Percentiles rank a stretch among this genome's conserved stretches.
These are phyloP conservation scores for Backusella psychrophila DNA, from an alignment of 192 early-diverging fungal genomes.

Conservation along the genomic window DNA sequence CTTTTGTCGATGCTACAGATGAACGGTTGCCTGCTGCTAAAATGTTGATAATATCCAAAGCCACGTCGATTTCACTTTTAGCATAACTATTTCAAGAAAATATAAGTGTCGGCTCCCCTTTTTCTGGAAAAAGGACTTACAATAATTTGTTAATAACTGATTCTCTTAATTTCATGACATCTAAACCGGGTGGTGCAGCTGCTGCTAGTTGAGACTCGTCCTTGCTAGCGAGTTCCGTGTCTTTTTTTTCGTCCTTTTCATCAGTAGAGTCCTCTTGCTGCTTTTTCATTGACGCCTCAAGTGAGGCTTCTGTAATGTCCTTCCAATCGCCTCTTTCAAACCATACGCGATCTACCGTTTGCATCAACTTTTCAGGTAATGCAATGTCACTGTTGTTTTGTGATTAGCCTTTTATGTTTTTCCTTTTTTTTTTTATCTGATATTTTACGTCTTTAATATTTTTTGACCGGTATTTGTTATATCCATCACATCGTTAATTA, in stretches of 20 bases:
- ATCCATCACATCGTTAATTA: conserved; percentile 21
- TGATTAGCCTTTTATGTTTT: neutral
- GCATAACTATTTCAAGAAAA: conserved; percentile 23
- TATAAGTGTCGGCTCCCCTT: neutral
- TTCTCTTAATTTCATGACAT: conserved; percentile 29
- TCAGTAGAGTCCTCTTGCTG: neutral
- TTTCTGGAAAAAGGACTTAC: conserved; percentile 5
- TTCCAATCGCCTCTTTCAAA: conserved; percentile 38
- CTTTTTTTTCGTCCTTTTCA: neutral
- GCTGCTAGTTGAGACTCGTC: neutral
- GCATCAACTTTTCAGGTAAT: conserved; percentile 33
- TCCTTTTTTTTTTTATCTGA: neutral
- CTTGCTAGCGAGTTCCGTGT: neutral
- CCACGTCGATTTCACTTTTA: conserved; percentile 41
- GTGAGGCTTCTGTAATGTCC: conserved; percentile 24
- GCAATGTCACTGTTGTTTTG: conserved; percentile 21
- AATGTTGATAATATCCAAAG: conserved; percentile 40
- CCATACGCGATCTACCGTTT: conserved; percentile 40
- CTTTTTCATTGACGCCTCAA: conserved; percentile 3
- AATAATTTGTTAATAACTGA: conserved; percentile 33
- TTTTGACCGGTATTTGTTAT: conserved; percentile 34
- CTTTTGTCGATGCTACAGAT: conserved; percentile 9
- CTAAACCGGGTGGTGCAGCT: conserved; percentile 12
- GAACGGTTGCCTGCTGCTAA: conserved; percentile 16
- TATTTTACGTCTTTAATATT: conserved; percentile 30